Base-by-base conservation (phyloP, 2,329 filamentous ascomycete genomes). In the Diaporthe batatas region DNA sequence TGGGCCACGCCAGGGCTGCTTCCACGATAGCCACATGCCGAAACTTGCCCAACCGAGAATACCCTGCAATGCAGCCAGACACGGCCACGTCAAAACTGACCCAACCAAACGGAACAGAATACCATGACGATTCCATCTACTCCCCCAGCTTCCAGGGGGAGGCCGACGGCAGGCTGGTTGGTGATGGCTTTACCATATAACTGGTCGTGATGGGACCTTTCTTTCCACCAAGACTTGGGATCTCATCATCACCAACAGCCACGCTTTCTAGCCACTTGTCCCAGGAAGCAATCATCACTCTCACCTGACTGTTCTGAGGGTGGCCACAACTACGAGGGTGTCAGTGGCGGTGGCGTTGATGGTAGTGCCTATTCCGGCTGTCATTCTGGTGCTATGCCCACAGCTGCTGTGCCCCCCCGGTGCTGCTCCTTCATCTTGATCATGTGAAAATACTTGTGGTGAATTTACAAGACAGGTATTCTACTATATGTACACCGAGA, bases 241-340 rank as follows among this genome's bases (percentile, higher is more conserved):
- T 39, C 36, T 49, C 53, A 57, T 18, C 67, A 69, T 58, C 53
- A 57, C 65, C 65, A 55, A n/a, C 34, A 16, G 51, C 29, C 29
- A 25, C 67, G 23, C 39, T 69, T 53, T 47, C 39, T 69, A 64
- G 58, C 23, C 58, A 23, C 25, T 64, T 42, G 39, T 49, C 6
- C 11, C 58, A 18, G 42, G 42, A 57, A 69, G 67, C 54, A 70
- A 51, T 18, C 39, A 8, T n/a, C 23, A 57, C 67, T 29, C 39
- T 57, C 42, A 57, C 67, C 49, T 69, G 53, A 25, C 16, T 49
- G 25, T 39, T 64, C 42, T 4, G 71, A 73, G 10, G 73, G 73
- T 42, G 73, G 73, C 18, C 73, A 75, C 32, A 59, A 72, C 16
- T 64, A 49, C 21, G 42, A 72, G 57, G 44, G 55, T 8, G 70